These are phyloP conservation scores for Ceratocystis ficicola DNA, from an alignment of 2,329 filamentous ascomycete species.

Conservation along the genomic window DNA sequence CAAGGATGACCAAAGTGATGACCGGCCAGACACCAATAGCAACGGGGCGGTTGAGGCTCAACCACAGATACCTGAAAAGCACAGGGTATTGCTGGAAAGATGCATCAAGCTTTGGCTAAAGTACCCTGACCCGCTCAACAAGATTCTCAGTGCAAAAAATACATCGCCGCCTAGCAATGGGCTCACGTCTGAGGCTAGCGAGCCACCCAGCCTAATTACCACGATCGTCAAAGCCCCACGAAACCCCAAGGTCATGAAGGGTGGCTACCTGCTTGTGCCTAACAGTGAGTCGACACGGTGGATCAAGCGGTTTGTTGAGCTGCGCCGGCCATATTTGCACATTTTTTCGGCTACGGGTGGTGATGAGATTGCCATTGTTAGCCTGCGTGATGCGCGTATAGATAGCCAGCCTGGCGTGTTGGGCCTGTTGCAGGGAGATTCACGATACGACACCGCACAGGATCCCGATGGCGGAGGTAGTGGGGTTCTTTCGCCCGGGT, in stretches of 20 bases:
- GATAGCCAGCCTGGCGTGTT: slow-evolving; percentile 85
- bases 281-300: slow-evolving; percentile 72
- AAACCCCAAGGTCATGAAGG: slow-evolving; percentile 69
- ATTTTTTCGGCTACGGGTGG: slow-evolving; percentile 75
- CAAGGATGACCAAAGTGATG: not conserved
- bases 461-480: slow-evolving; percentile 15
- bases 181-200: slow-evolving; percentile 35
- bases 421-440: slow-evolving; percentile 51
- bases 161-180: slow-evolving; percentile 59
- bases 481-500: not conserved
- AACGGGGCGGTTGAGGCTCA: not conserved
- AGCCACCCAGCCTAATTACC: slow-evolving; percentile 55
- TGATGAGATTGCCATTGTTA: slow-evolving; percentile 82
- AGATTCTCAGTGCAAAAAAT: slow-evolving; percentile 47
- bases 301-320: slow-evolving; percentile 86
- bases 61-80: slow-evolving; percentile 28
- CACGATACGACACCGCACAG: slow-evolving; percentile 30
- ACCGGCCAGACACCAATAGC: not conserved
- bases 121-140: slow-evolving; percentile 44
- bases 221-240: slow-evolving; percentile 68
- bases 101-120: slow-evolving; percentile 54
- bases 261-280: slow-evolving; percentile 76
- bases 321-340: slow-evolving; percentile 82
- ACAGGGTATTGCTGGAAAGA: slow-evolving; percentile 40
- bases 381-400: slow-evolving; percentile 76